Base-by-base conservation (phyloP, 768 basidiomycete genomes). In the Rhizopogon vulgaris region DNA sequence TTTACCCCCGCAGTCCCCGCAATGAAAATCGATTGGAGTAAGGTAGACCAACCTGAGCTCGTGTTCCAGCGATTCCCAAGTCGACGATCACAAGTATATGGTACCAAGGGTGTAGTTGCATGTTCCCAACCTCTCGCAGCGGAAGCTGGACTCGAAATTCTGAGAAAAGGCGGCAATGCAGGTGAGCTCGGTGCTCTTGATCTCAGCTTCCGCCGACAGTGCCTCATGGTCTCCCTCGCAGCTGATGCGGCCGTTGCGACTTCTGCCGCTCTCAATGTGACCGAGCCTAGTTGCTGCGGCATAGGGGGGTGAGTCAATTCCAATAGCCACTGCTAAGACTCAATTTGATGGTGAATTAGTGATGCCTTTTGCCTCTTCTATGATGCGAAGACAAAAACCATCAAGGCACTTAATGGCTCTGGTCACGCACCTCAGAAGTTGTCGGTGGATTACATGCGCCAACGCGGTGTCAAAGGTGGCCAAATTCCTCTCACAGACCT, bases 211-310 rank as follows among this genome's bases (percentile, higher is more conserved):
- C 34, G 51, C 40, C 40, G 6, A 30, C 30, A 34, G 15, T 48
- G 18, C 11, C 30, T 15, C 24, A 41, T 27, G 38, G 11, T 47
- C 32, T 24, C 36, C n/a, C 54, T 24, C 10, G 34, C 55, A 92
- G 91, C 90, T 55, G 93, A 96, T 71, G 92, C 93, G 27, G 94
- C 96, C 6, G 94, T 97, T 15, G 96, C 96, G 25, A 87, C 84
- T 2, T 89, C 94, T 45, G 94, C 85, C 4, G 94, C 93, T 14
- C 68, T 99, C 60, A 97, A 96, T 67, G 84, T 97, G 34, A 92
- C 90, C 0, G 91, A 94, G 60, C 91, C 85, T 25, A 87, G 82
- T 59, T 87, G 72, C 56, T 93, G 91, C 65, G 94, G 94, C n/a
- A 90, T 96, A 52, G 94, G 93, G 62, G 90, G 90, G 90, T 87